Conservation (phyloP, 73 alveolate genomes). For the Tetrahymena malaccensis region DNA sequence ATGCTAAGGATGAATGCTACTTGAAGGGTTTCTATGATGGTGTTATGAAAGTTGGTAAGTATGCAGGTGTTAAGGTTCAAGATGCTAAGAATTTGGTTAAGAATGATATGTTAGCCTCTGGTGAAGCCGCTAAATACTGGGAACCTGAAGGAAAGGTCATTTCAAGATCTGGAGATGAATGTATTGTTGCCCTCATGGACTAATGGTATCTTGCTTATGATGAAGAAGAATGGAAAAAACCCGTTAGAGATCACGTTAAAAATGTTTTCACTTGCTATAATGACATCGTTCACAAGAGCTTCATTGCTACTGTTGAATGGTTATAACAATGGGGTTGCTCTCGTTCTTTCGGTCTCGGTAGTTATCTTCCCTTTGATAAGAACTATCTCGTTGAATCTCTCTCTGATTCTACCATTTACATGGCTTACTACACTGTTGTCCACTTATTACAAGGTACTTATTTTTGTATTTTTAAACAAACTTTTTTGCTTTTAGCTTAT, state of each 20-base stretch:
- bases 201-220: conserved; percentile 97
- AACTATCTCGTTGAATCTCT: conserved; percentile 94
- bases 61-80: conserved; percentile 70
- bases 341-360: conserved; percentile 95
- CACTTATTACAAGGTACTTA: conserved; percentile 78
- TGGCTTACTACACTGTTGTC: conserved; percentile 98
- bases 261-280: conserved; percentile 82
- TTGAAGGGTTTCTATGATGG: conserved; percentile 94
- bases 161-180: conserved; percentile 95
- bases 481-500: too few species aligned
- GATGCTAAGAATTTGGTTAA: conserved; percentile 79
- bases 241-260: conserved; percentile 76
- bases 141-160: conserved; percentile 96
- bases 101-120: conserved; percentile 59
- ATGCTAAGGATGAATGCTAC: conserved; percentile 90
- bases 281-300: conserved; percentile 71
- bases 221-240: conserved; percentile 89
- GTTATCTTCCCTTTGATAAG: conserved; percentile 94
- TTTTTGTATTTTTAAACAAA: too few species aligned
- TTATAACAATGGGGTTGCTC: conserved; percentile 98
- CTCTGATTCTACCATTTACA: conserved; percentile 97
- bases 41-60: conserved; percentile 75
- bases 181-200: conserved; percentile 97
- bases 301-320: conserved; percentile 93
- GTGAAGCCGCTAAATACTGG: conserved; percentile 82